Conservation (phyloP, 208 protist species). For the Leishmania martiniquensis region DNA sequence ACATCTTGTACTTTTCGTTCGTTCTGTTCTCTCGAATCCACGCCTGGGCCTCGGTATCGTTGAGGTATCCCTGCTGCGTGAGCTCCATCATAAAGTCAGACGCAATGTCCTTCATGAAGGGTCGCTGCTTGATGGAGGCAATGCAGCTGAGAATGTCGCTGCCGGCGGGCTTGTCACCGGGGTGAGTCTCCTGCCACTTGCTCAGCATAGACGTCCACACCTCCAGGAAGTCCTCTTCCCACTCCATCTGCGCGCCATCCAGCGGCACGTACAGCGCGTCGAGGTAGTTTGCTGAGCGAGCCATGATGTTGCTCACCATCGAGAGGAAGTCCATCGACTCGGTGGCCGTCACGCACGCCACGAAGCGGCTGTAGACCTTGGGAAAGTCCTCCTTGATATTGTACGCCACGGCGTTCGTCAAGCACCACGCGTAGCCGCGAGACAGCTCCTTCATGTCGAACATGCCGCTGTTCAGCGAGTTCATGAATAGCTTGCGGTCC, state of each 20-base stretch:
- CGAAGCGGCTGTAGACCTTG: constrained; percentile 66
- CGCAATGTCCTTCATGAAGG: constrained; percentile 74
- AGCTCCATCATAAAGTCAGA: constrained; percentile 82
- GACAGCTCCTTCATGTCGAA: constrained; percentile 63
- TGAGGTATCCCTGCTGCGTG: constrained; percentile 31
- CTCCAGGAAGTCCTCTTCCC: constrained; percentile 82
- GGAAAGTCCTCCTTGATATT: constrained; percentile 73
- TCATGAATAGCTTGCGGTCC: constrained; percentile 53
- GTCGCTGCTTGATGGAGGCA: constrained; percentile 44
- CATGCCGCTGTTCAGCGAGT: constrained; percentile 47
- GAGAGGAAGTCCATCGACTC: constrained; percentile 52
- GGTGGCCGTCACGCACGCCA: constrained; percentile 40
- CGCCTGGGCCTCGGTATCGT: constrained; percentile 13
- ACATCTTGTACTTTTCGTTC: constrained; percentile 33
- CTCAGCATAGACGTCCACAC: constrained; percentile 63
- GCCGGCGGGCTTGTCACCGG: constrained; percentile 15
- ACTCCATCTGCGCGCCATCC: constrained; percentile 51
- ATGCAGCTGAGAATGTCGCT: constrained; percentile 60
- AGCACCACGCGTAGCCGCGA: constrained; percentile 80
- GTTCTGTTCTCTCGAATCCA: constrained; percentile 32
- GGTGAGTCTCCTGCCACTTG: constrained; percentile 38
- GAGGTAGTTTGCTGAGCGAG: constrained; percentile 84
- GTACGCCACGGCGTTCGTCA: constrained; percentile 68
- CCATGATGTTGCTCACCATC: constrained; percentile 72
- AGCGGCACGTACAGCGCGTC: constrained; percentile 63